Evolutionary conservation across 108 stramenopile genomes (phyloP).

Genomic region (Skeletonema menzelii): DNA sequence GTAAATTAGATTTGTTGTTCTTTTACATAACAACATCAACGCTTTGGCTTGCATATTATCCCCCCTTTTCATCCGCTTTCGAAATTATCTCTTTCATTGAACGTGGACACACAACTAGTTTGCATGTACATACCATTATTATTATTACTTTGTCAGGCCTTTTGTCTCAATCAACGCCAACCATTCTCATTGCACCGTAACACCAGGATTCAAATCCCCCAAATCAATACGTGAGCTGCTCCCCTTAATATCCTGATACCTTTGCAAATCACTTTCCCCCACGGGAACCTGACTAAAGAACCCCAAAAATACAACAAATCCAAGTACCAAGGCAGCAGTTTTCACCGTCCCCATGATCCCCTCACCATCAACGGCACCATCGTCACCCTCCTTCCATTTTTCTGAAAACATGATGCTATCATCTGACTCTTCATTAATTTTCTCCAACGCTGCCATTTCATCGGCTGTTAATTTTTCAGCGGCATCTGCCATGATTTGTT

Average conservation of each 20-base stretch:
- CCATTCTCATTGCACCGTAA: conserved; percentile 4
- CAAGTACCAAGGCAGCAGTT: conserved; percentile 24
- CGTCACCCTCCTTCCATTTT: conserved; percentile 36
- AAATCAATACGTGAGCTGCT: conserved; percentile 39
- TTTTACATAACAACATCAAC: background rate
- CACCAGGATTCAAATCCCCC: conserved; percentile 46
- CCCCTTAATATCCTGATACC: conserved; percentile 41
- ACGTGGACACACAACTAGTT: background rate
- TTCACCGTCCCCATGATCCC: conserved; percentile 2
- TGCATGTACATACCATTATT: no score
- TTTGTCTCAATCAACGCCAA: background rate
- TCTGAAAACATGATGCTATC: conserved; percentile 50
- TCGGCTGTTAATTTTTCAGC: background rate
- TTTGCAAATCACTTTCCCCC: conserved; percentile 31
- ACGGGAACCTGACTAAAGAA: conserved; percentile 39
- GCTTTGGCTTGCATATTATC: background rate
- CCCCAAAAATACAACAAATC: conserved; percentile 24
- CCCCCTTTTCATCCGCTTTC: no score
- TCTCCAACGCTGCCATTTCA: conserved; percentile 7
- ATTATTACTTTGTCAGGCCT: no score
- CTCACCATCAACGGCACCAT: background rate
- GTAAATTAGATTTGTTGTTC: background rate
- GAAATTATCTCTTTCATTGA: background rate
- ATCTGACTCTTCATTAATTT: conserved; percentile 23
- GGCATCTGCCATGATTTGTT: background rate